Evolutionary conservation across 495 filamentous ascomycete genomes (phyloP).

Genomic region (Apiosordaria backusii): DNA sequence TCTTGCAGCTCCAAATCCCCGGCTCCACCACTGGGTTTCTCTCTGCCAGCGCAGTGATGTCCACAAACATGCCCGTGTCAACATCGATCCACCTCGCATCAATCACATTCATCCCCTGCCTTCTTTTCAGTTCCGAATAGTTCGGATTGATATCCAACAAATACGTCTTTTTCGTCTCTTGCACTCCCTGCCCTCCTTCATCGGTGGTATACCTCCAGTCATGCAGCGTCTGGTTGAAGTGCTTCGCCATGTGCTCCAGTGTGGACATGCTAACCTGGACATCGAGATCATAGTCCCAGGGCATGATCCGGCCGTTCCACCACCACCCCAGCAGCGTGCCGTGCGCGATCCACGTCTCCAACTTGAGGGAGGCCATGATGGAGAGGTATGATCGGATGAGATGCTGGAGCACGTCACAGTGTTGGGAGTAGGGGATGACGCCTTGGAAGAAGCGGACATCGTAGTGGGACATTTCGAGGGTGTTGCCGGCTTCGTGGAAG

Average conservation of each 20-base stretch:
- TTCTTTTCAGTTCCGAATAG: slow-evolving; percentile 53
- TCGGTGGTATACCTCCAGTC: slow-evolving; percentile 47
- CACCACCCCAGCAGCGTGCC: slow-evolving; percentile 87
- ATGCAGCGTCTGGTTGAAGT: slow-evolving; percentile 64
- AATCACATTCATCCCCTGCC: slow-evolving; percentile 73
- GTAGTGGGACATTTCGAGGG: slow-evolving; percentile 62
- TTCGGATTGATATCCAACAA: slow-evolving; percentile 78
- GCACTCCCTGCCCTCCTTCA: neutral
- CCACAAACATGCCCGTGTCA: slow-evolving; percentile 74
- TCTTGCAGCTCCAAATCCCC: slow-evolving; percentile 78
- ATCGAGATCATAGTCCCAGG: slow-evolving; percentile 89
- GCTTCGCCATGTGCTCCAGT: slow-evolving; percentile 55
- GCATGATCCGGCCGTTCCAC: slow-evolving; percentile 82
- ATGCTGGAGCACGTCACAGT: slow-evolving; percentile 59
- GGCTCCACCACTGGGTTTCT: slow-evolving; percentile 56
- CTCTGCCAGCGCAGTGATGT: slow-evolving; percentile 78
- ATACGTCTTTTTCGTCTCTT: slow-evolving; percentile 40
- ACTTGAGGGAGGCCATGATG: slow-evolving; percentile 56
- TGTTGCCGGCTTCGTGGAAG: slow-evolving; percentile 56
- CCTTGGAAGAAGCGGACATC: slow-evolving; percentile 65
- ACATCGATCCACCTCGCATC: slow-evolving; percentile 83
- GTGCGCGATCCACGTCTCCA: slow-evolving; percentile 87
- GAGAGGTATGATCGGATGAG: slow-evolving; percentile 72
- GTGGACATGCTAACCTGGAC: slow-evolving; percentile 68
- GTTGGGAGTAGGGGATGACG: slow-evolving; percentile 58